Evolutionary conservation across 176 grass and related monocot species (phyloP), one percentile per base, ranked within the genome.

Genomic region (Thalia dealbata): DNA sequence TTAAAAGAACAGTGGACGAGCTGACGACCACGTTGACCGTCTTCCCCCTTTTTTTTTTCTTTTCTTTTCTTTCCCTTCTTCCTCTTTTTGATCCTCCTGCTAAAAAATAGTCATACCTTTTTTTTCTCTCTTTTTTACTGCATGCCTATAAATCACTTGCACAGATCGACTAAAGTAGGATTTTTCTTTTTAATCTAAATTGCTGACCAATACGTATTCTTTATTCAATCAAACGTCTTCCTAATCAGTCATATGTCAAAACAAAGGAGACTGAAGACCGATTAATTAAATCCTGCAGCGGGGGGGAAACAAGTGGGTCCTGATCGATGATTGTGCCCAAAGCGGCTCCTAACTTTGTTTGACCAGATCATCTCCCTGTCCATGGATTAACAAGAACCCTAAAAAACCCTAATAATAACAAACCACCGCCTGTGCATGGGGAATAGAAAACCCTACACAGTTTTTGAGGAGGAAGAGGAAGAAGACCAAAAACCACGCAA

Each of bases 321-420:
- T 68, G 43, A 68, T 68, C 19, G 35, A 68, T 68, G 65, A 68
- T 68, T 23, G 21, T 68, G 38, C 65, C 44, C 44, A 68, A 68
- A 68, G 65, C 3, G 38, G 1, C 12, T 43, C 32, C 65, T 43
- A 18, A 9, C 35, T 43, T 68, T 45, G 19, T 45, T 68, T 68
- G 65, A 68, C 65, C 65, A 68, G 4, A 44, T 43, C 43, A 22
- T 43, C 32, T n/a, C 3, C 32, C 32, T 38, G 26, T 14, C 10
- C 14, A 64, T 64, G 61, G 61, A n/a, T n/a, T n/a, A n/a, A n/a
- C n/a, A n/a, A 13, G 24, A 14, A 27, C n/a, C n/a, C n/a, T 22
- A 15, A 10, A 14, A 27, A 62, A 38, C 64, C 64, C 7, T 43
- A n/a, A n/a, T n/a, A n/a, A n/a, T n/a, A n/a, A n/a, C n/a, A n/a